Evolutionary conservation across 1,284 basidiomycete species (phyloP), one percentile per base, ranked within the genome.

Genomic region (Meira miltonrushii): DNA sequence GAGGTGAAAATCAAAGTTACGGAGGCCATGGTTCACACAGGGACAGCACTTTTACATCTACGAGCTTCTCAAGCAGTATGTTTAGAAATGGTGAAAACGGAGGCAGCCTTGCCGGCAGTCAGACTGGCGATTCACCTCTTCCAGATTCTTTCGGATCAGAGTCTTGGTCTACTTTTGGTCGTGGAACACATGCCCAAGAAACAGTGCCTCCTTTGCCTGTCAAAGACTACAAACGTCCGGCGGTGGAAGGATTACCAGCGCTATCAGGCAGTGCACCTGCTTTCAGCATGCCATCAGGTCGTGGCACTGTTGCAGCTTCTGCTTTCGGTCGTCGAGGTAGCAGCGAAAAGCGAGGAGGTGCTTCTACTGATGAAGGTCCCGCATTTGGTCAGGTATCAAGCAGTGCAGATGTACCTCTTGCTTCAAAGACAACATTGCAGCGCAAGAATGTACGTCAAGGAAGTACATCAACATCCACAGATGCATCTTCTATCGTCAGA

Each of bases 1-100:
- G 59, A 60, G 50, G 39, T 60, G 60, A 43, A 33, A 33, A 33
- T 33, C 28, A 33, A 47, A 58, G 10, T 62, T 60, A 37, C 51
- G 60, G 28, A n/a, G n/a, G 40, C 3, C 37, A 55, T 33, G 28
- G 28, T 8, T 33, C 28, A 33, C 28, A 33, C 3, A 33, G 28
- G 28, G 28, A 33, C 8, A 33, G 28, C 8, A 8, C 28, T 33
- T 33, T 33, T 8, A 33, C 28, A 33, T 4, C 28, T 33, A 8
- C 28, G 8, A 4, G 4, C 8, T 33, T 33, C 8, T 33, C 28
- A 33, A 15, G 13, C 46, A 48, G n/a, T 23, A 48, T 48, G 46
- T 48, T 17, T 48, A 15, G n/a, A 21, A 23, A 48, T 23, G 21
- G n/a, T 12, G 25, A 23, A n/a, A 48, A 12, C 5, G 23, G 46